Percentiles rank a stretch among this genome's conserved stretches.
Evolutionary conservation across 768 basidiomycete genomes (phyloP).

Genomic region (Hemileccinum impolitum): DNA sequence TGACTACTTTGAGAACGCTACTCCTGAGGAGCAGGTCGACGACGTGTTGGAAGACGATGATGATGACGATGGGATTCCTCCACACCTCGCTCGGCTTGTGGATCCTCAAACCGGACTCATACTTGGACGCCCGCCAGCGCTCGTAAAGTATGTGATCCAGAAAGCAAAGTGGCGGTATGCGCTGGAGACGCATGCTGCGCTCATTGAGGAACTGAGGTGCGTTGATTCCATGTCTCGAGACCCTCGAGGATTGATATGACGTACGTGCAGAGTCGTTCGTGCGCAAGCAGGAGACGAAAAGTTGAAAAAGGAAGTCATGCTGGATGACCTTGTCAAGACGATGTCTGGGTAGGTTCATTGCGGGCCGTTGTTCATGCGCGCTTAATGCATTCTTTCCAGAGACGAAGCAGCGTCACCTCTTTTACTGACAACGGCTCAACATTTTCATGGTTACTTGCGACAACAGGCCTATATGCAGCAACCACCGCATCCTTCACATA

Average conservation of each 20-base stretch:
- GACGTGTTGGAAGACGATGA: conserved; percentile 29
- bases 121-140: conserved; percentile 61
- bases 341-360: conserved; percentile 51
- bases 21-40: conserved; percentile 16
- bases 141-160: conserved; percentile 65
- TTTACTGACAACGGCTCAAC: conserved; percentile 9
- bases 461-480: conserved; percentile 11
- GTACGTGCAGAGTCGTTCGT: conserved; percentile 36
- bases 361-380: background rate
- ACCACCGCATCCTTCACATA: conserved; percentile 5
- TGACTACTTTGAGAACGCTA: conserved; percentile 32
- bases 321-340: conserved; percentile 50
- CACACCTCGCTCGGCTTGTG: conserved; percentile 47
- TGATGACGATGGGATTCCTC: conserved; percentile 49
- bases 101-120: conserved; percentile 62
- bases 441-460: conserved; percentile 5
- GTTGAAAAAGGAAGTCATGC: conserved; percentile 56
- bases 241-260: background rate
- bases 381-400: conserved; percentile 8
- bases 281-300: conserved; percentile 51
- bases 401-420: conserved; percentile 26
- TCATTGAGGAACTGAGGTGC: conserved; percentile 60
- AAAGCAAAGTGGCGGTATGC: conserved; percentile 75
- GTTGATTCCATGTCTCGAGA: background rate
- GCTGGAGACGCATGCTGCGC: conserved; percentile 59